Evolutionary conservation across 2,329 filamentous ascomycete species (phyloP), one percentile per base, ranked within the genome.

Genomic region (Scleromitrula shiraiana): DNA sequence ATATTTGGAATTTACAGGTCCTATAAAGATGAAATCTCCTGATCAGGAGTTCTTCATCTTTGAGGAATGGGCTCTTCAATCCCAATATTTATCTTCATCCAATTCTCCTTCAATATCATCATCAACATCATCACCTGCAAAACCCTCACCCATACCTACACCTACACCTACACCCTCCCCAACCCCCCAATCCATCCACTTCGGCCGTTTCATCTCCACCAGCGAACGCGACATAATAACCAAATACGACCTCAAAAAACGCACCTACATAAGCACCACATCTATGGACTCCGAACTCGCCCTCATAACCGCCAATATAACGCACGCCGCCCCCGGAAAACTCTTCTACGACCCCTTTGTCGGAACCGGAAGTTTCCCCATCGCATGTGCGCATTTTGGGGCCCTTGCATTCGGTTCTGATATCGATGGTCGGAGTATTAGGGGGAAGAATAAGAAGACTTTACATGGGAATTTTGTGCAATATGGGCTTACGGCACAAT

Each of bases 251-350:
- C 74, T 98, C 19, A 98, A 98, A 73, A 95, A 95, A 67, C 75
- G 93, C 23, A 76, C 77, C 32, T 98, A 98, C 64, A 97, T 98
- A 59, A 88, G 85, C 57, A 97, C 91, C 0, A 98, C 93, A 0
- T 93, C 87, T 38, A 97, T 98, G 93, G 93, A 98, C 64, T 86
- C 91, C 0, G 93, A 97, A 65, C 74, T 98, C 36, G 87, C 89
- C 10, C 75, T 98, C 1, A 72, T 98, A 19, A 96, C 90, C 0
- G 93, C 91, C 2, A 98, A 97, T 62, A 81, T 98, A 57, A 87
- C 88, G 0, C 78, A 87, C 12, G 89, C 89, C 0, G 82, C 72
- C 0, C 85, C 89, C 0, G 91, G 88, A 0, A 94, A 87, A 62
- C 64, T 97, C 2, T 87, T 95, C 59, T 96, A 91, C 61, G 93